Base-by-base conservation (phyloP, 306 rosid genomes). In the Vigna reflexopilosa region DNA sequence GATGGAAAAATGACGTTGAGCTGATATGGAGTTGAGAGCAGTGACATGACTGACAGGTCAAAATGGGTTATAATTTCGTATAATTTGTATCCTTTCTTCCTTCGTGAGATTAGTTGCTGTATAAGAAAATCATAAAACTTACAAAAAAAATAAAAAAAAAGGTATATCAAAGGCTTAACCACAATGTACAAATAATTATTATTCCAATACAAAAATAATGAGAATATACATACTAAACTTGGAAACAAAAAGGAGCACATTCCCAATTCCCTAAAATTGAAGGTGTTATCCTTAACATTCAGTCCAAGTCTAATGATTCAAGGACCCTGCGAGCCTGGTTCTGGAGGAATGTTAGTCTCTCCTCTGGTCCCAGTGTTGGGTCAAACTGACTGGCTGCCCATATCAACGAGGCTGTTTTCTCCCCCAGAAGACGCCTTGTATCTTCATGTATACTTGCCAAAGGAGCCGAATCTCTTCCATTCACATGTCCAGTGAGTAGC, bases 381-480 rank as follows among this genome's bases (percentile, higher is more conserved):
- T 91, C 98, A 62, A 91, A 95, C 75, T 92, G 98, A 87, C 97
- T 92, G 20, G 98, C 98, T 61, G 98, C 98, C 98, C 98, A 95
- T 80, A 95, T 95, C 89, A 95, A 86, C 67, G 98, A 95, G 74
- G 97, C 98, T 47, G 96, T 91, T 84, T 87, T 95, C 88, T 92
- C 98, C 20, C 98, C 98, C 9, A 92, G 85, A 67, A 92, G 93
- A 73, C 87, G 88, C 85, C 96, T 88, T 54, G 90, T 83, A 77
- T 95, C 97, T 67, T 93, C 98, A 16, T 92, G 93, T 87, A 95
- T 82, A 67, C 89, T 85, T 63, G 97, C 95, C 82, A 95, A 70
- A 8, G 98, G 97, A 47, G 97, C 83, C 74, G 71, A 45, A 70
- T 89, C 98, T 76, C 87, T 86, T 69, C 96, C 92, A 77, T 91